Evolutionary conservation across 2,329 filamentous ascomycete genomes (phyloP), one percentile per base, ranked within the genome.

Genomic region (Cercospora sesami): DNA sequence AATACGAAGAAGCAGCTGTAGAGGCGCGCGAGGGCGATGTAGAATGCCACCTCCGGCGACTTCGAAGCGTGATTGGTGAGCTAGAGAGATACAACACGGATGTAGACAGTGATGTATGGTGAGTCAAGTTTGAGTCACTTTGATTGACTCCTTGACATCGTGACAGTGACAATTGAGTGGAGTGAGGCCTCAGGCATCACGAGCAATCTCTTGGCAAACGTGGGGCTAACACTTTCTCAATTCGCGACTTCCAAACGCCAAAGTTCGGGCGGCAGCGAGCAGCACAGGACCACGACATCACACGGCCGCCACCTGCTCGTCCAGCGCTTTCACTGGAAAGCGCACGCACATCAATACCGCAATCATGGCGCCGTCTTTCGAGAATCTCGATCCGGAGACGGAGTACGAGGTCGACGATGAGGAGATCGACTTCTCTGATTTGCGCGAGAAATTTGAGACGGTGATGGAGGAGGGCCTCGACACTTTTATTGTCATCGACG

Each of bases 401-500:
- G 92, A 97, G 80, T 90, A 94, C 81, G 93, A 95, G 77, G 90
- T 95, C 80, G 92, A 94, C 77, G 94, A 97, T 80, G 91, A 94
- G 79, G 93, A 97, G 80, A 91, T 98, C 81, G 94, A 98, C 80
- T 93, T 96, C 80, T 94, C 92, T 30, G 94, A 99, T 83, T 87
- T 99, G 74, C 88, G 90, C 80, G 94, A 96, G 81, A 93, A 96
- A 82, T 97, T 94, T 80, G 93, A 98, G 83, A 94, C 98, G 71
- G 92, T 94, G 79, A 86, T 98, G 73, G 95, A 99, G 81, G 92
- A 96, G 81, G 95, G 95, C 68, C 91, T 97, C 76, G 95, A 99
- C 80, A 91, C 93, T 72, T 99, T 99, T 78, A 91, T 99, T 73
- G 94, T 98, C 71, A 88, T 98, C 79, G 95, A 99, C 81, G 95